Conservation (phyloP, 2,329 filamentous ascomycete species). For the Penicillium sp. region DNA sequence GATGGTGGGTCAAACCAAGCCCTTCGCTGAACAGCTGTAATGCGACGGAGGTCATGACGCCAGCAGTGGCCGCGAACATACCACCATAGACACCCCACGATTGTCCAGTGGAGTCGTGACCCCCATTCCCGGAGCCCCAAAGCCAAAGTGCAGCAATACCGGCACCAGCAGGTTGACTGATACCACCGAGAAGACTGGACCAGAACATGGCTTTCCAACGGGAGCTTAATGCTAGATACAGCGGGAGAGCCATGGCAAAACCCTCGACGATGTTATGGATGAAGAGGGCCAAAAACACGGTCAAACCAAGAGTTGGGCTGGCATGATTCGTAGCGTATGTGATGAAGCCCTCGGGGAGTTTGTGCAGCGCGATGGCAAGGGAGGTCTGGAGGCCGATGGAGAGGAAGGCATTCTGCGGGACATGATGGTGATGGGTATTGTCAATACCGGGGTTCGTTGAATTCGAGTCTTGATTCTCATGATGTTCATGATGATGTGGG, state of each 20-base stretch:
- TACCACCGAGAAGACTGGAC: constrained; percentile 74
- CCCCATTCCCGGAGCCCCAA: constrained; percentile 55
- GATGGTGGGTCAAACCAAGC: constrained; percentile 61
- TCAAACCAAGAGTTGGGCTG: constrained; percentile 78
- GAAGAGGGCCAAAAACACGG: constrained; percentile 90
- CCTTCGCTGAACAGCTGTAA: constrained; percentile 85
- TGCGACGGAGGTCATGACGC: constrained; percentile 92
- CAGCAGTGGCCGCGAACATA: constrained; percentile 83
- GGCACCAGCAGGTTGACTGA: constrained; percentile 82
- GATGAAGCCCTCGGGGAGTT: constrained; percentile 80
- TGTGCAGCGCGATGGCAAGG: constrained; percentile 90
- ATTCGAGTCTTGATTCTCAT: constrained; percentile 12
- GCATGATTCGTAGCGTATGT: constrained; percentile 97
- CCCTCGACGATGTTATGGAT: constrained; percentile 98
- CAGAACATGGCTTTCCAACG: constrained; percentile 77
- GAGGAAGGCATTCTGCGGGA: constrained; percentile 87
- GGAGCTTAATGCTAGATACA: constrained; percentile 83
- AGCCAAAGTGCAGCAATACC: constrained; percentile 83
- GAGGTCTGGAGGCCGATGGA: constrained; percentile 94
- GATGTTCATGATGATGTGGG: constrained; percentile 4
- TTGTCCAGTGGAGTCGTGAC: constrained; percentile 31
- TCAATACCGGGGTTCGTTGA: constrained; percentile 14
- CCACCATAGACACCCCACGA: constrained; percentile 51
- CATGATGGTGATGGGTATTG: constrained; percentile 81
- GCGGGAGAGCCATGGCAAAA: constrained; percentile 84